Evolutionary conservation across 73 alveolate species (phyloP).

Genomic region (Paramecium sonneborni): DNA sequence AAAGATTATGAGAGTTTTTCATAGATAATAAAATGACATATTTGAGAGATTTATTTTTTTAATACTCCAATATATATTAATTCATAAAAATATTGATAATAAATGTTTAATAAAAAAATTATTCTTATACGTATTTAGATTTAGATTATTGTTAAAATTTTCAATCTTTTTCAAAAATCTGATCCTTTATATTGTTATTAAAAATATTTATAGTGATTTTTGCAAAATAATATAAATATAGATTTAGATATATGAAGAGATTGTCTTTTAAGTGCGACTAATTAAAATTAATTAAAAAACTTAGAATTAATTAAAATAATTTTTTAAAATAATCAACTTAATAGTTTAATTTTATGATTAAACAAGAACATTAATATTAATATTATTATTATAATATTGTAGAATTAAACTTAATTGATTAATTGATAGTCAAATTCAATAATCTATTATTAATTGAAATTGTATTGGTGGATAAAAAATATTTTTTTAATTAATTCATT

Average conservation of each 20-base stretch:
- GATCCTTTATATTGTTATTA: no score
- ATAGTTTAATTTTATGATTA: neutral
- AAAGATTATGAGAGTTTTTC: no score
- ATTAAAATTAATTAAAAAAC: no score
- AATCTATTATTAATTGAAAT: neutral
- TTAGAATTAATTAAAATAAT: neutral
- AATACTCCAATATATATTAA: no score
- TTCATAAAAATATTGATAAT: no score
- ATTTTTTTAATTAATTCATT: neutral
- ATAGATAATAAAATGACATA: no score
- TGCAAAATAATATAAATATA: neutral
- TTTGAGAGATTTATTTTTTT: no score
- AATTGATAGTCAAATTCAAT: neutral
- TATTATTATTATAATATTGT: no score
- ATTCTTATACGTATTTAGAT: neutral
- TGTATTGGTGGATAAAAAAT: neutral
- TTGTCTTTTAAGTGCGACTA: neutral
- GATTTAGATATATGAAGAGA: neutral
- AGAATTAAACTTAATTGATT: neutral
- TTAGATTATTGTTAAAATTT: neutral
- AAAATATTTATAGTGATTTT: no score
- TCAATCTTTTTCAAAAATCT: neutral
- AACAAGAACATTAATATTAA: no score
- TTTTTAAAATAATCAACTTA: neutral
- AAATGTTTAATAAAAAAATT: no score